A percentile compares a stretch with the other conserved stretches of the same genome.
phyloP scores from a whole-genome alignment of 2,329 filamentous ascomycete genomes.

The Ascochyta lentis region DNA sequence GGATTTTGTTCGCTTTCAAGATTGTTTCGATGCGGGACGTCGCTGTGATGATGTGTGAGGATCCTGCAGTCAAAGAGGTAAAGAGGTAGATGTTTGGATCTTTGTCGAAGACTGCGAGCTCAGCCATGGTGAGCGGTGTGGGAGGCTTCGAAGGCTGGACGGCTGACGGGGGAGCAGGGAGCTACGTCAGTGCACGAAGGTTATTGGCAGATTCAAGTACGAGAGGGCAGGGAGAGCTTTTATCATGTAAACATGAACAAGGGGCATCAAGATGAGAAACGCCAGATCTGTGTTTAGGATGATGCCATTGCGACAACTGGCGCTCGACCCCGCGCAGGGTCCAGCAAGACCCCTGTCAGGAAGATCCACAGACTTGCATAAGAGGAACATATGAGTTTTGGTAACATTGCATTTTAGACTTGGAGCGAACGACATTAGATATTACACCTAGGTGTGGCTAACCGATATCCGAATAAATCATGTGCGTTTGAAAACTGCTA shows the following conservation, averaged over 20 bases:
- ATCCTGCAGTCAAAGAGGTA: conserved; percentile 93
- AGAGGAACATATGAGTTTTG: conserved; percentile 18
- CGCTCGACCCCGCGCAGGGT: conserved; percentile 17
- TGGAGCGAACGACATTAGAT: conserved; percentile 28
- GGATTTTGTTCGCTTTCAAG: conserved; percentile 89
- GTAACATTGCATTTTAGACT: conserved; percentile 14
- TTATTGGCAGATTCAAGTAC: not conserved
- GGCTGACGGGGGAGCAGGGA: not conserved
- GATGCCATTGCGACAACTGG: conserved; percentile 18
- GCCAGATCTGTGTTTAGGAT: conserved; percentile 16
- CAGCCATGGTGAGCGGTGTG: conserved; percentile 38
- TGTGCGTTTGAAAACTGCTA: not conserved
- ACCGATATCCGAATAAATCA: not conserved
- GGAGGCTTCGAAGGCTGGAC: conserved; percentile 7
- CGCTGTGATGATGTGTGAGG: conserved; percentile 93
- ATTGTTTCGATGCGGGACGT: conserved; percentile 97
- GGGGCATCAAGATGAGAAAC: conserved; percentile 13
- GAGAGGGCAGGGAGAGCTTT: not conserved
- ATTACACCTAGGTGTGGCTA: conserved; percentile 23
- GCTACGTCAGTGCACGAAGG: not conserved
- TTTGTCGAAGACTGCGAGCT: conserved; percentile 54
- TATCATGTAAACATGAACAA: not conserved
- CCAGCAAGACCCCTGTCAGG: conserved; percentile 1
- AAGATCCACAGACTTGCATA: conserved; percentile 12
- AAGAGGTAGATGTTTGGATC: conserved; percentile 80